A percentile compares a stretch with the other conserved stretches of the same genome.
Conservation (phyloP, 805 yeast genomes). For the Alloascoidea hylecoeti region DNA sequence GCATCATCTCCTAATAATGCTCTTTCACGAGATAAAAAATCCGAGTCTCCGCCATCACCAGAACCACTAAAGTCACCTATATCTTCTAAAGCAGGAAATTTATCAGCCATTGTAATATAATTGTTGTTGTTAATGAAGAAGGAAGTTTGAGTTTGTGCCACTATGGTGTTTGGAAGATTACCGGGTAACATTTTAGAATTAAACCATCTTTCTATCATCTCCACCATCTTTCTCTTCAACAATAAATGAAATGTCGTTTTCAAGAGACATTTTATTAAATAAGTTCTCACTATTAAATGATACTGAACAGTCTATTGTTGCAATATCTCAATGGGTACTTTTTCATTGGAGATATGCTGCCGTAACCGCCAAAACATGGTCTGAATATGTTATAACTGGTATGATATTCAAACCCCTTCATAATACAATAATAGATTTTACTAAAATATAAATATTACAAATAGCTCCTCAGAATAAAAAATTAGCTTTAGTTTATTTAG, state of each 20-base stretch:
- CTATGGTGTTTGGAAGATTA: too few relatives aligned
- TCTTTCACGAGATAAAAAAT: constrained; percentile 23
- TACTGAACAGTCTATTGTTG: constrained; percentile 59
- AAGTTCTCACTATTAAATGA: constrained; percentile 36
- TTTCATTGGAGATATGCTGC: constrained; percentile 50
- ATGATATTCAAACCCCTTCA: not conserved
- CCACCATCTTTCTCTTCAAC: too few relatives aligned
- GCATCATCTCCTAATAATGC: constrained; percentile 27
- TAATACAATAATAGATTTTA: not conserved
- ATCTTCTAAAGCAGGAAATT: constrained; percentile 58
- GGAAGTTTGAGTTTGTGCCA: too few relatives aligned
- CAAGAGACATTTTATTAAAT: constrained; percentile 31
- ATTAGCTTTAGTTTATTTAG: constrained; percentile 50
- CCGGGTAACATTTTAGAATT: too few relatives aligned
- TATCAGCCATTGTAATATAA: constrained; percentile 73
- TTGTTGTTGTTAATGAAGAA: constrained; percentile 6
- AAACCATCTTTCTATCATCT: too few relatives aligned
- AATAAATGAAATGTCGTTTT: constrained; percentile 40
- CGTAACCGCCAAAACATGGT: constrained; percentile 41
- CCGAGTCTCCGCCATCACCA: constrained; percentile 14
- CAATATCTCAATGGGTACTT: constrained; percentile 61
- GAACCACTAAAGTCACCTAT: constrained; percentile 22
- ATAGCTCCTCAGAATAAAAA: constrained; percentile 24
- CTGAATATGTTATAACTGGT: constrained; percentile 17
- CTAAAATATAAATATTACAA: not conserved